Percentiles rank a stretch among this genome's conserved stretches.
Conservation (phyloP, 352 stramenopile species). For the Globisporangium alternatum region DNA sequence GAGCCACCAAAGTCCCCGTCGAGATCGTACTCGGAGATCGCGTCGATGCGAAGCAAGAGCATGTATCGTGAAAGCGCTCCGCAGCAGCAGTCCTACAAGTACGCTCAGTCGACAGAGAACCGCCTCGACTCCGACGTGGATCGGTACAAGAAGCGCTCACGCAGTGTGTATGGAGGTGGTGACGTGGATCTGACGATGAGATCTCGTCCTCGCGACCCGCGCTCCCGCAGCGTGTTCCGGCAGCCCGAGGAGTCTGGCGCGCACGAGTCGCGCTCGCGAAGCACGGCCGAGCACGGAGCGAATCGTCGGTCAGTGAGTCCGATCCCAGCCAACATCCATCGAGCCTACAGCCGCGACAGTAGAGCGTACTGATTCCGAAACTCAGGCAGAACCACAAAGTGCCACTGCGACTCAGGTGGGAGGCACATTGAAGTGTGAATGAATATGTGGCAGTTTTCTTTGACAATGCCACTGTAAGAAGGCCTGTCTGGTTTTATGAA, state of each 20-base stretch:
- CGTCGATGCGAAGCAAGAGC: conserved; percentile 16
- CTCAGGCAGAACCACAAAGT: neutral
- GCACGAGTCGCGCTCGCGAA: neutral
- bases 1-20: conserved; percentile 4
- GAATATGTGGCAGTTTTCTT: too few species aligned
- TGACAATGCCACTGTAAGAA: too few species aligned
- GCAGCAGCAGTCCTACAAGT: neutral
- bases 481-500: too few species aligned
- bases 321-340: neutral
- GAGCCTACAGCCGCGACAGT: neutral
- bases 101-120: neutral
- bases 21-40: conserved; percentile 11
- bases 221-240: conserved; percentile 24
- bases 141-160: conserved; percentile 27
- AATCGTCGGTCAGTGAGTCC: conserved; percentile 6
- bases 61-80: conserved; percentile 6
- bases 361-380: neutral
- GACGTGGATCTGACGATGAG: conserved; percentile 17
- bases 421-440: too few species aligned
- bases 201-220: conserved; percentile 26
- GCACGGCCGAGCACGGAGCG: neutral
- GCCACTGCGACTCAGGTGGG: too few species aligned
- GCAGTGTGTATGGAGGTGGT: conserved; percentile 24
- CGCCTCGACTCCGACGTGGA: conserved; percentile 12
- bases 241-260: conserved; percentile 7